Evolutionary conservation across 2,329 filamentous ascomycete genomes (phyloP).

Genomic region (Gnomoniopsis sp.): DNA sequence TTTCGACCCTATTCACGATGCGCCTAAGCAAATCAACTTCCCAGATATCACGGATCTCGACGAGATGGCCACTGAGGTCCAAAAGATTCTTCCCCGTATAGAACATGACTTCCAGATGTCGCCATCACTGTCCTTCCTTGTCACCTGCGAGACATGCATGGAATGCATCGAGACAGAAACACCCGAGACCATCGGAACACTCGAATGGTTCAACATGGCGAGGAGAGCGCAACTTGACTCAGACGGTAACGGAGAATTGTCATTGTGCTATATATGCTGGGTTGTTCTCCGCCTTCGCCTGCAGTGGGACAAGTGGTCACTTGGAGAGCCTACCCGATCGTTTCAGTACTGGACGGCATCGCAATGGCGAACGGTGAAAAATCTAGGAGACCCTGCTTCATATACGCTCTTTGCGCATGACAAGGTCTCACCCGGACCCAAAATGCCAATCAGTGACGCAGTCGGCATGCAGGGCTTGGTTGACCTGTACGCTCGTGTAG

Average conservation of each 20-base stretch:
- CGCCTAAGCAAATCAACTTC: not conserved
- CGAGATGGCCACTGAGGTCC: not conserved
- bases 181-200: not conserved
- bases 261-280: not conserved
- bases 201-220: not conserved
- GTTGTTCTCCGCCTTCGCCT: not conserved
- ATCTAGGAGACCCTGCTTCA: not conserved
- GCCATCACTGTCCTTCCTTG: not conserved
- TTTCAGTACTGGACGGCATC: not conserved
- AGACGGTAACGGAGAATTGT: not conserved
- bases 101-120: not conserved
- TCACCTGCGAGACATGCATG: not conserved
- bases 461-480: not conserved
- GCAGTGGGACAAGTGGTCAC: not conserved
- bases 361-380: not conserved
- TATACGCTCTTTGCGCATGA: not conserved
- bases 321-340: not conserved
- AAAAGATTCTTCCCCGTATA: not conserved
- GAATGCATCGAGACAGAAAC: not conserved
- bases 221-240: not conserved
- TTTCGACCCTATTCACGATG: not conserved
- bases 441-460: not conserved
- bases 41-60: not conserved
- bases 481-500: not conserved
- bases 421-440: not conserved